phyloP scores from a whole-genome alignment of 2,329 filamentous ascomycete genomes.

The Pezicula neosporulosa region DNA sequence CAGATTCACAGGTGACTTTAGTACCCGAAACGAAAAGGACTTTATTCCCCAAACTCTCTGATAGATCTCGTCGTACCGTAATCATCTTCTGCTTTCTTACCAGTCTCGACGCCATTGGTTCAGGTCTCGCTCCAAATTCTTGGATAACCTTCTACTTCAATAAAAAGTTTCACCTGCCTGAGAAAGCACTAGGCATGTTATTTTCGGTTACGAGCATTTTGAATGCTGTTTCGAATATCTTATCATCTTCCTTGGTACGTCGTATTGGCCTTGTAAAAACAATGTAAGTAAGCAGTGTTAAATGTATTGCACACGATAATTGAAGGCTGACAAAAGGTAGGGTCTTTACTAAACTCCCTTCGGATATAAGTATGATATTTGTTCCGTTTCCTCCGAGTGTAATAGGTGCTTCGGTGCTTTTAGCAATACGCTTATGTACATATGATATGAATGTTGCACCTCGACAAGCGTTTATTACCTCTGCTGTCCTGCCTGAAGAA shows the following conservation, averaged over 20 bases:
- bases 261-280: neutral
- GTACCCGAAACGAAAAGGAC: neutral
- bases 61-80: neutral
- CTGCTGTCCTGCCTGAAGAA: neutral
- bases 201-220: neutral
- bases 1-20: neutral
- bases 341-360: neutral
- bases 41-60: neutral
- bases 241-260: neutral
- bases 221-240: neutral
- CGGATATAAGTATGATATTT: neutral
- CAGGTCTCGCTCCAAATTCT: neutral
- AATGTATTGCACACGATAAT: too few relatives aligned
- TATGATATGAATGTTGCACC: neutral
- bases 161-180: neutral
- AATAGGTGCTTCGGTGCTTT: neutral
- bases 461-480: neutral
- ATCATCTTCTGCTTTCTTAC: neutral
- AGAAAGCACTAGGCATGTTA: neutral
- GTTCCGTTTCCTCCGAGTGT: neutral
- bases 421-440: neutral
- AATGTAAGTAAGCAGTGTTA: neutral
- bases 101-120: neutral
- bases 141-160: neutral
- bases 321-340: too few relatives aligned